Evolutionary conservation across 2,329 filamentous ascomycete species (phyloP).

Genomic region (Arthroderma uncinatum): DNA sequence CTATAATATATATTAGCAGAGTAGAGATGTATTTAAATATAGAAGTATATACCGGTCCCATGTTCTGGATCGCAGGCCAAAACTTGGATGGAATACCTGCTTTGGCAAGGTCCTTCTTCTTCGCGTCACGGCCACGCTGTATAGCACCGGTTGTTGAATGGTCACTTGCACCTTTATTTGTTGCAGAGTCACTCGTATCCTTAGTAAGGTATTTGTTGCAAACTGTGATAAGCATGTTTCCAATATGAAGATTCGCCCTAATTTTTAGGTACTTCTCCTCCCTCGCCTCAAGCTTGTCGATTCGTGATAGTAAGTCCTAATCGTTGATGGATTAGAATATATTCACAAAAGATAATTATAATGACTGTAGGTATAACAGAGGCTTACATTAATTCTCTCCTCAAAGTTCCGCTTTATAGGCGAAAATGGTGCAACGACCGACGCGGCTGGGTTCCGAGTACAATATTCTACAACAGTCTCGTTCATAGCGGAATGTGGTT

Average conservation of each 20-base stretch:
- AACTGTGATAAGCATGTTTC: background rate
- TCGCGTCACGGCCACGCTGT: background rate
- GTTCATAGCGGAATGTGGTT: background rate
- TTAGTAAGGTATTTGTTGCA: background rate
- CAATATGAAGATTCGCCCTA: background rate
- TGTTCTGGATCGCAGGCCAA: constrained; percentile 1
- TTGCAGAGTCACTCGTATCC: background rate
- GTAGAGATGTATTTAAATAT: constrained; percentile 2
- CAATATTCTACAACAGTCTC: background rate
- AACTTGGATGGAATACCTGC: background rate
- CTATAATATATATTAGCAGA: constrained; percentile 4
- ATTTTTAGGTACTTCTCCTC: background rate
- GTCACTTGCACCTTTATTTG: background rate
- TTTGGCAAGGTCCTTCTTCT: constrained; percentile 1
- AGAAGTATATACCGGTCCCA: constrained; percentile 1
- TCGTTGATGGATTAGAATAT: constrained; percentile 1
- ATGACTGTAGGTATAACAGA: background rate
- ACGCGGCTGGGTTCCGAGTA: background rate
- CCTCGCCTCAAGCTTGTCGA: background rate
- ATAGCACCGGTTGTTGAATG: background rate
- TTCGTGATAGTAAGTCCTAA: background rate
- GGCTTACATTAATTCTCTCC: background rate
- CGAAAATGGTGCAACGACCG: background rate
- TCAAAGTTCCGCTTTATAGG: background rate
- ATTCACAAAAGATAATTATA: constrained; percentile 1